Evolutionary conservation across 2,329 filamentous ascomycete genomes (phyloP).

Genomic region (Hypoxylon sp.): DNA sequence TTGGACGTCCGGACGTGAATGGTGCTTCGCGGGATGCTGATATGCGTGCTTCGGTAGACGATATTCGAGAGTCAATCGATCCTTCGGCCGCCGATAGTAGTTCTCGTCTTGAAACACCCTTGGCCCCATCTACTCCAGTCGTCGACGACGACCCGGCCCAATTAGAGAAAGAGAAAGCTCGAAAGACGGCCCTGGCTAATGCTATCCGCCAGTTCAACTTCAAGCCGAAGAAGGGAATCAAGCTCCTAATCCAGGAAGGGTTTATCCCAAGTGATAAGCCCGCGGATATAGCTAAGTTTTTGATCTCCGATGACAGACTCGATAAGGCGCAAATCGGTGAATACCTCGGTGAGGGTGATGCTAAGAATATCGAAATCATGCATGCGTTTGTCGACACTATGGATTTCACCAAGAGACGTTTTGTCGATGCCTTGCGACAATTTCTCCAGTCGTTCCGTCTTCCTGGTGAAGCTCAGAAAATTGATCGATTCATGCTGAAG

Average conservation of each 20-base stretch:
- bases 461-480: slow-evolving; percentile 97
- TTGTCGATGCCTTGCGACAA: slow-evolving; percentile 90
- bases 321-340: slow-evolving; percentile 95
- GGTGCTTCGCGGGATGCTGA: slow-evolving; percentile 64
- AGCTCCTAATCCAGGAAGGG: slow-evolving; percentile 82
- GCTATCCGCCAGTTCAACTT: slow-evolving; percentile 95
- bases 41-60: slow-evolving; percentile 65
- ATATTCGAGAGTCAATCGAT: slow-evolving; percentile 81
- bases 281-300: slow-evolving; percentile 85
- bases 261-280: slow-evolving; percentile 87
- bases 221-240: slow-evolving; percentile 95
- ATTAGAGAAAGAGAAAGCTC: slow-evolving; percentile 93
- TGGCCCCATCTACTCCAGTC: slow-evolving; percentile 74
- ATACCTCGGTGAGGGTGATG: slow-evolving; percentile 92
- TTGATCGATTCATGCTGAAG: slow-evolving; percentile 99
- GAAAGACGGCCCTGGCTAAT: slow-evolving; percentile 91
- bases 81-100: slow-evolving; percentile 71
- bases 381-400: slow-evolving; percentile 96
- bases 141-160: slow-evolving; percentile 92
- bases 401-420: slow-evolving; percentile 92
- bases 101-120: slow-evolving; percentile 71
- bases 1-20: slow-evolving; percentile 72
- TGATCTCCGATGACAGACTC: slow-evolving; percentile 83
- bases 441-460: slow-evolving; percentile 96
- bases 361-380: slow-evolving; percentile 96